Base-by-base conservation (phyloP, 73 alveolate species). In the Paramecium octaurelia region DNA sequence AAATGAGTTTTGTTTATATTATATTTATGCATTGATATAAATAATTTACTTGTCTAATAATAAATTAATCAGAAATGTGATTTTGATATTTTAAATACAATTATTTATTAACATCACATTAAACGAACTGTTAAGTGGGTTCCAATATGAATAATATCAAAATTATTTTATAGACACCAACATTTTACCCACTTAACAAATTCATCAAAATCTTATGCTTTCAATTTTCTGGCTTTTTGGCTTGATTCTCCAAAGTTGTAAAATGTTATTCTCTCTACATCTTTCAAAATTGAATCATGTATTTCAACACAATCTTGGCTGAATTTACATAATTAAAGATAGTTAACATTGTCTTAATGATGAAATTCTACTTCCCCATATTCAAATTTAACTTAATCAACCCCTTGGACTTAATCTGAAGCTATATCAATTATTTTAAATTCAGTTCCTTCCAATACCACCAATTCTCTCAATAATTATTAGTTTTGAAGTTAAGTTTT, bases 121-220 rank as follows among this genome's bases (percentile, higher is more conserved):
- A 64, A 64, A 31, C 84, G 84, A 64, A 64, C 84, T 0, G 84
- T 64, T 20, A 64, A 64, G 27, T 64, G 84, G 31, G 84, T 64
- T 27, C 84, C 84, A 64, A 64, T 64, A 64, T 64, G 84, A 31
- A 64, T 40, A 64, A 27, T 27, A 64, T 64, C 84, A 64, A 64
- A 64, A 64, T 27, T 27, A 64, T 64, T 64, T 42, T 64, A 31
- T 1, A 64, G 4, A 64, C 84, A 64, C 84, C 84, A 64, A 64
- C 84, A 64, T 12, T 64, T 64, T 3, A 64, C 84, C 42, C 42
- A 64, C 12, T 24, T 24, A 31, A 64, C 84, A 64, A 64, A 64
- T 34, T 64, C 84, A 31, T 21, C 24, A 64, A 31, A 31, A 12
- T 64, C 46, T 64, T 31, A 24, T 27, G 0, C 6, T 5, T 64